Conservation (phyloP, 805 yeast species). For the Yarrowia alimentaria region DNA sequence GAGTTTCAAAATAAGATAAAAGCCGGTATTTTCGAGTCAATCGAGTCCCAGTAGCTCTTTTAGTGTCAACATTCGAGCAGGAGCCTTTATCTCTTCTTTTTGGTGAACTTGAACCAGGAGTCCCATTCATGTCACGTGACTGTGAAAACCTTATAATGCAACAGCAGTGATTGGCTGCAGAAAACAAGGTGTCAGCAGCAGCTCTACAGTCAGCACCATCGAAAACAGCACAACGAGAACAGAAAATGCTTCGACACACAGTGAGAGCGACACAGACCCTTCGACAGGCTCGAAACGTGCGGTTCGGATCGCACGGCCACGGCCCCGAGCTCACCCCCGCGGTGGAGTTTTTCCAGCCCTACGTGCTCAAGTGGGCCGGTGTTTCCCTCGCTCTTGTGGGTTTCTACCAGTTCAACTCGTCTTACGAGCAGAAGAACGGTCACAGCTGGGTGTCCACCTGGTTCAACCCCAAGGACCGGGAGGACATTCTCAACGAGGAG, state of each 20-base stretch:
- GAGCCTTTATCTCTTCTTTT: too few species aligned
- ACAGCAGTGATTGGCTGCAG: conserved; percentile 26
- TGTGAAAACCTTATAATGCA: conserved; percentile 9
- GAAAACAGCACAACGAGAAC: not conserved
- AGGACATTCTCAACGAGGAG: conserved; percentile 24
- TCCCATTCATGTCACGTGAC: conserved; percentile 3
- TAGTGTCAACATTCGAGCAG: too few species aligned
- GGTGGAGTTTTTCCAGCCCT: conserved; percentile 25
- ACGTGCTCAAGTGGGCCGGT: conserved; percentile 17
- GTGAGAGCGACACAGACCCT: conserved; percentile 23
- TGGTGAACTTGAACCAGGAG: too few species aligned
- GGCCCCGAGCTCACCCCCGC: conserved; percentile 25
- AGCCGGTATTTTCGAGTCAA: too few species aligned
- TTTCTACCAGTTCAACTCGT: conserved; percentile 26
- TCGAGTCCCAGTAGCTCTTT: too few species aligned
- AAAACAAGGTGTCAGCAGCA: conserved; percentile 3
- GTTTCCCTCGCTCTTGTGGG: conserved; percentile 15
- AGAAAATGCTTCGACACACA: conserved; percentile 24
- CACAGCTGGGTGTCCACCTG: conserved; percentile 7
- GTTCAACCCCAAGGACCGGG: conserved; percentile 23
- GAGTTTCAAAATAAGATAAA: too few species aligned
- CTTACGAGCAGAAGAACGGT: conserved; percentile 26
- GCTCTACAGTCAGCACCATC: conserved; percentile 23
- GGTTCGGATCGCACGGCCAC: conserved; percentile 27
- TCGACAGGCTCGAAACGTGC: conserved; percentile 27